phyloP scores from a whole-genome alignment of 2,329 filamentous ascomycete genomes.

The Geosmithia putterillii region DNA sequence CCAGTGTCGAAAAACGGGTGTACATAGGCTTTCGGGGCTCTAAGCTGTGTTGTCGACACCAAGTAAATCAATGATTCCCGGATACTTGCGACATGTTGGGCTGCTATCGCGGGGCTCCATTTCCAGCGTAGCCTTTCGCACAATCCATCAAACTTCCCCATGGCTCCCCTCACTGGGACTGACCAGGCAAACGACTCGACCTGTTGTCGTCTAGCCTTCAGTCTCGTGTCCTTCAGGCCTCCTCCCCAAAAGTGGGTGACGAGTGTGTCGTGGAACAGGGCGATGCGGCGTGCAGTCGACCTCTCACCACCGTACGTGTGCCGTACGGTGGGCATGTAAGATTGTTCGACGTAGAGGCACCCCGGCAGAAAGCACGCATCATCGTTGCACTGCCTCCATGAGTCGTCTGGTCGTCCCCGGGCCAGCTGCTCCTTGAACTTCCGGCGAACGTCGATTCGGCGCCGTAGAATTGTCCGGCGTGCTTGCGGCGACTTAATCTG shows the following conservation, averaged over 20 bases:
- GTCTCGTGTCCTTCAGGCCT: neutral
- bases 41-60: neutral
- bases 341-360: neutral
- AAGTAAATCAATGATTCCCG: neutral
- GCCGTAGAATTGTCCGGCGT: neutral
- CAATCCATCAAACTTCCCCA: neutral
- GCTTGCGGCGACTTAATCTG: neutral
- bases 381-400: constrained; percentile 1
- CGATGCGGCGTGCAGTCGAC: neutral
- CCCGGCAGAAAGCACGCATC: neutral
- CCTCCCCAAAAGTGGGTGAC: neutral
- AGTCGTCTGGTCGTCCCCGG: neutral
- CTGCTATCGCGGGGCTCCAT: neutral
- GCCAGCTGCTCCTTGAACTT: constrained; percentile 1
- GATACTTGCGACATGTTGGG: neutral
- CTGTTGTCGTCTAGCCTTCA: neutral
- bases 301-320: neutral
- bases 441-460: neutral
- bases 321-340: neutral
- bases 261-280: neutral
- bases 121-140: neutral
- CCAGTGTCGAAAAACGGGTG: neutral
- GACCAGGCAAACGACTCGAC: constrained; percentile 2
- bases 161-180: constrained; percentile 1
- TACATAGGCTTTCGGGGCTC: neutral